phyloP scores from a whole-genome alignment of 495 filamentous ascomycete species.

The Neurospora tetraspora region DNA sequence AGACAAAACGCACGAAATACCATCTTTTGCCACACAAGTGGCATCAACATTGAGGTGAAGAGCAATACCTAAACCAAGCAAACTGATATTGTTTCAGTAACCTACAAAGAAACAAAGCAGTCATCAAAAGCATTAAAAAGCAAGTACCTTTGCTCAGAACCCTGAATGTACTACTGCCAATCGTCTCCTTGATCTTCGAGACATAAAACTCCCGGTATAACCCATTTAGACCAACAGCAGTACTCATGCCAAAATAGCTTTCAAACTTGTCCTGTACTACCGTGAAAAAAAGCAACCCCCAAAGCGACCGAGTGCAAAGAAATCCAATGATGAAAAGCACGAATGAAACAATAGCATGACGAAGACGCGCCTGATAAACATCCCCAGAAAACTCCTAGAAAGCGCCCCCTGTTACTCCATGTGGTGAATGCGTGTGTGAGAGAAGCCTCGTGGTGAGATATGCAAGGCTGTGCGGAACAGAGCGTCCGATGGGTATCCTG shows the following conservation, averaged over 20 bases:
- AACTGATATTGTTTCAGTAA: not conserved
- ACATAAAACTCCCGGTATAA: not conserved
- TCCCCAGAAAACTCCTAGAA: not conserved
- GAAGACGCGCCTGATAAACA: not conserved
- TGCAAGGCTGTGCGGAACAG: not conserved
- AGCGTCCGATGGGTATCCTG: constrained; percentile 9
- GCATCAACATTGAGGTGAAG: not conserved
- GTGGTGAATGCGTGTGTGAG: not conserved
- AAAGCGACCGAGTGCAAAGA: not conserved
- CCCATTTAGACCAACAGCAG: not conserved
- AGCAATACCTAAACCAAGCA: not conserved
- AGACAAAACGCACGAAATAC: no score
- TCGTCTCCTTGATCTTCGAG: not conserved
- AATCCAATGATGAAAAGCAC: not conserved
- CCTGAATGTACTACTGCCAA: not conserved
- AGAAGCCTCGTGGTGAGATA: not conserved
- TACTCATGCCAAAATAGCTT: not conserved
- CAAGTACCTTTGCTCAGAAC: not conserved
- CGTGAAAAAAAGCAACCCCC: not conserved
- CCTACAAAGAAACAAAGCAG: not conserved
- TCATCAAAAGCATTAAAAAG: not conserved
- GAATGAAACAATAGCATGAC: not conserved
- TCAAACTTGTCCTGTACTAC: not conserved
- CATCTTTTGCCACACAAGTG: not conserved
- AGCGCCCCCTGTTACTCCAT: not conserved